These are phyloP conservation scores for Cladophialophora yegresii DNA, from an alignment of 2,329 filamentous ascomycete genomes.

Conservation along the genomic window DNA sequence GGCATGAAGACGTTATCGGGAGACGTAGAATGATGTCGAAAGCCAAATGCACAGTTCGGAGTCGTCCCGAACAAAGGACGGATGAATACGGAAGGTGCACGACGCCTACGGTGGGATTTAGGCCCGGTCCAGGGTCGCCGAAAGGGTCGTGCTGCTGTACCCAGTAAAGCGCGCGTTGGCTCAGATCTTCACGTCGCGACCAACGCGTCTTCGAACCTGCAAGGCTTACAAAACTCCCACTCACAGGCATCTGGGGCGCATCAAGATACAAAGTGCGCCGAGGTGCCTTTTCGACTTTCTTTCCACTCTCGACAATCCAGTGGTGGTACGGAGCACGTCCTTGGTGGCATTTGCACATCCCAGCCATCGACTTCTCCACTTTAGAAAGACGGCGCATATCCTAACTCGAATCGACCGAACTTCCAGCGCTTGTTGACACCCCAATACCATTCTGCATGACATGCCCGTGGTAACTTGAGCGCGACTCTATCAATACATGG, in stretches of 20 bases:
- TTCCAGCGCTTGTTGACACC: neutral
- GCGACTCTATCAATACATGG: constrained; percentile 15
- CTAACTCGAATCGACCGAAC: neutral
- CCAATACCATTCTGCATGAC: neutral
- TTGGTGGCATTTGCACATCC: neutral
- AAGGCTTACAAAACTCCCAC: neutral
- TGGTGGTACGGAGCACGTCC: neutral
- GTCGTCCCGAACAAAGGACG: neutral
- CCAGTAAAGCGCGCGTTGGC: neutral
- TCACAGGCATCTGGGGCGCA: neutral
- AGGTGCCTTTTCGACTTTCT: neutral
- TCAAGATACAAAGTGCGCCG: neutral
- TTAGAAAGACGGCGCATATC: neutral
- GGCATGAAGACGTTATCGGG: neutral
- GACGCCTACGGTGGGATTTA: neutral
- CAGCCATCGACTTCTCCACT: neutral
- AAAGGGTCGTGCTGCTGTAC: too few species aligned
- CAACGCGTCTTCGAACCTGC: neutral
- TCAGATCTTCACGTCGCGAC: neutral
- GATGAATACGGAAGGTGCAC: neutral
- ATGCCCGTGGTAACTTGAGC: too few species aligned
- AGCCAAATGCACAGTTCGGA: neutral
- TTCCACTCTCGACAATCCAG: neutral
- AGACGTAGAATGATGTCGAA: constrained; percentile 19
- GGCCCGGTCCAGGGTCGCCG: too few species aligned